These are phyloP conservation scores for Silene vulgaris DNA, from an alignment of 179 eudicot species.

Conservation along the genomic window DNA sequence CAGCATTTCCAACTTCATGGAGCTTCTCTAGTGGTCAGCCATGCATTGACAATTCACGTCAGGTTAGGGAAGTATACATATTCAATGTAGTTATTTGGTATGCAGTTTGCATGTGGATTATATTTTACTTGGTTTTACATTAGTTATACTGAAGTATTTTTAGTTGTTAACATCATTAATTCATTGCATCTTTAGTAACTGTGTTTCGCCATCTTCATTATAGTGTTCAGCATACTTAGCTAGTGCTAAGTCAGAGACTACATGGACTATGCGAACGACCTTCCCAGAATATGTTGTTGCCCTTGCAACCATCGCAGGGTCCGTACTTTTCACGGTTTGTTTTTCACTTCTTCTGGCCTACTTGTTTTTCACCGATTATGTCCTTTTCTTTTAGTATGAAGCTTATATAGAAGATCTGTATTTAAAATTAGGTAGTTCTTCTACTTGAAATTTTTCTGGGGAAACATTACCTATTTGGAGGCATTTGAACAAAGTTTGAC, in stretches of 20 bases:
- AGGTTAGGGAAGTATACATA: conserved; percentile 36
- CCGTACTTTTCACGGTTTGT: conserved; percentile 88
- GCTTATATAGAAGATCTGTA: not conserved
- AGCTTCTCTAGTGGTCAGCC: conserved; percentile 53
- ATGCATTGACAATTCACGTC: conserved; percentile 55
- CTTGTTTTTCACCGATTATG: not conserved
- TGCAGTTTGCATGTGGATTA: conserved; percentile 3
- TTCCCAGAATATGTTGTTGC: conserved; percentile 99
- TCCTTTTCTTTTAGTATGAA: not conserved
- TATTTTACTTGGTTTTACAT: not conserved
- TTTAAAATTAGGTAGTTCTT: not conserved
- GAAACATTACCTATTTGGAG: not conserved
- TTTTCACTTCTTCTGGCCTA: conserved; percentile 12
- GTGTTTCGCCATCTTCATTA: conserved; percentile 23
- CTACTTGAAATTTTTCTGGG: not conserved
- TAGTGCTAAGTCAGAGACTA: conserved; percentile 70
- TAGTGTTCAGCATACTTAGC: conserved; percentile 88
- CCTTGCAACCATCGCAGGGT: conserved; percentile 90
- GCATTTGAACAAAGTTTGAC: not conserved
- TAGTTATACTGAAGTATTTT: not conserved
- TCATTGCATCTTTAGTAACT: not conserved
- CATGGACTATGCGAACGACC: conserved; percentile 91
- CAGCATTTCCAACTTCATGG: conserved; percentile 60
- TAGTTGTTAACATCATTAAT: not conserved
- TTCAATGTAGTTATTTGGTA: not conserved